Percentiles rank a stretch among this genome's conserved stretches.
These are phyloP conservation scores for Pseudocercospora vitis DNA, from an alignment of 2,329 filamentous ascomycete genomes.

Conservation along the genomic window DNA sequence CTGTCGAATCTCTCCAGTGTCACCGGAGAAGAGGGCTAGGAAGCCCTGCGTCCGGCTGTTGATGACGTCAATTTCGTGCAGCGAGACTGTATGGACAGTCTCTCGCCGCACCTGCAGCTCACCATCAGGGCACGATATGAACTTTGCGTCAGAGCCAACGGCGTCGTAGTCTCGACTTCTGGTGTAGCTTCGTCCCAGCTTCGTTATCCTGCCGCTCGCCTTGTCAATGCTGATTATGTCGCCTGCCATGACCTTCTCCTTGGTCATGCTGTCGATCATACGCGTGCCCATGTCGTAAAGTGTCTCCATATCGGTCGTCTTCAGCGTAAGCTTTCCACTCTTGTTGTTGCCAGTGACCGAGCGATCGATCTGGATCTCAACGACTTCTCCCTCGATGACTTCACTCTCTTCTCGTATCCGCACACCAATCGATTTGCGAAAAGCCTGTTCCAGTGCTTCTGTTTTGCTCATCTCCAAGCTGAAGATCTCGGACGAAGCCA, in stretches of 20 bases:
- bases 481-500: slow-evolving; percentile 96
- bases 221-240: slow-evolving; percentile 99
- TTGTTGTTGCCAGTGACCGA: slow-evolving; percentile 95
- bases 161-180: slow-evolving; percentile 97
- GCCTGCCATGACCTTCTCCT: slow-evolving; percentile 97
- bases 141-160: slow-evolving; percentile 98
- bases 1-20: slow-evolving; percentile 95
- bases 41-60: slow-evolving; percentile 99
- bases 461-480: slow-evolving; percentile 99
- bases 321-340: slow-evolving; percentile 98
- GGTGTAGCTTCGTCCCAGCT: slow-evolving; percentile 91
- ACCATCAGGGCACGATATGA: slow-evolving; percentile 94
- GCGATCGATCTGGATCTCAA: slow-evolving; percentile 97
- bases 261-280: slow-evolving; percentile 99
- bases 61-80: slow-evolving; percentile 99
- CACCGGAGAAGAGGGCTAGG: slow-evolving; percentile 92
- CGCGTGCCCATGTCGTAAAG: slow-evolving; percentile 99
- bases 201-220: slow-evolving; percentile 95
- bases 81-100: slow-evolving; percentile 91
- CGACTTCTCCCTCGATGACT: slow-evolving; percentile 98
- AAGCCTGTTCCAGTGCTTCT: slow-evolving; percentile 96
- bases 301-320: slow-evolving; percentile 99
- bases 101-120: slow-evolving; percentile 97
- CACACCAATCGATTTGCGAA: slow-evolving; percentile 96
- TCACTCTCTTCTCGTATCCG: slow-evolving; percentile 99